Percentiles rank a stretch among this genome's conserved stretches.
These are phyloP conservation scores for Simplicillium sp. DNA, from an alignment of 2,329 filamentous ascomycete species.

Conservation along the genomic window DNA sequence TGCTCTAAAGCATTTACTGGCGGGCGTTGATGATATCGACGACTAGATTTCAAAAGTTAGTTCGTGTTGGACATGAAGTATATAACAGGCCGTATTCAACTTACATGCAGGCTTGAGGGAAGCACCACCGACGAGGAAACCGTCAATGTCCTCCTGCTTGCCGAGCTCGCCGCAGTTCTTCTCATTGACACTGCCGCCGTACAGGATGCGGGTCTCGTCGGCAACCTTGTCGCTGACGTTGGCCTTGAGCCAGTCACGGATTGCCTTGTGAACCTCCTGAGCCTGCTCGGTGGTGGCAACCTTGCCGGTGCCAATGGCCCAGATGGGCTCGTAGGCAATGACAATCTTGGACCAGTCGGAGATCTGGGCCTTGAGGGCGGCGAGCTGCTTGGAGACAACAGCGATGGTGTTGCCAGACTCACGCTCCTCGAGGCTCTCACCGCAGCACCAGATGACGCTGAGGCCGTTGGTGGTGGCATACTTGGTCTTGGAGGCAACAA, in stretches of 20 bases:
- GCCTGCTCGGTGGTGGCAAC: constrained; percentile 83
- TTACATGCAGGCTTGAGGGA: constrained; percentile 93
- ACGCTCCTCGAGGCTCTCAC: constrained; percentile 88
- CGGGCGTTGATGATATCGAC: constrained; percentile 49
- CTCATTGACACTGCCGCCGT: constrained; percentile 92
- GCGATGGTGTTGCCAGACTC: constrained; percentile 79
- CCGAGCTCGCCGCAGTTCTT: constrained; percentile 95
- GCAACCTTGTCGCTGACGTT: constrained; percentile 67
- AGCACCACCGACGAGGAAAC: constrained; percentile 93
- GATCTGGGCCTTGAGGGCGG: constrained; percentile 67
- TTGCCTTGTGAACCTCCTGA: constrained; percentile 86
- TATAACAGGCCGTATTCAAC: constrained; percentile 21
- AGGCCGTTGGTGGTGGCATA: constrained; percentile 78
- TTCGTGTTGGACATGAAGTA: neutral
- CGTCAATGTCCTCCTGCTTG: constrained; percentile 92
- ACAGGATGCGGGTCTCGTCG: constrained; percentile 86
- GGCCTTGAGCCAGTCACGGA: constrained; percentile 78
- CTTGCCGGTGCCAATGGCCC: constrained; percentile 91
- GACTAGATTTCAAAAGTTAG: constrained; percentile 26
- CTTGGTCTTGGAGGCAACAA: constrained; percentile 92
- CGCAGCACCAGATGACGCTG: constrained; percentile 92
- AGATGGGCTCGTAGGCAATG: constrained; percentile 98
- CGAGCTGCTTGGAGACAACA: constrained; percentile 76
- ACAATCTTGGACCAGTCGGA: constrained; percentile 91
- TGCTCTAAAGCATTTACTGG: constrained; percentile 24